Conservation (phyloP, 2,329 filamentous ascomycete species). For the Gremmenia infestans region DNA sequence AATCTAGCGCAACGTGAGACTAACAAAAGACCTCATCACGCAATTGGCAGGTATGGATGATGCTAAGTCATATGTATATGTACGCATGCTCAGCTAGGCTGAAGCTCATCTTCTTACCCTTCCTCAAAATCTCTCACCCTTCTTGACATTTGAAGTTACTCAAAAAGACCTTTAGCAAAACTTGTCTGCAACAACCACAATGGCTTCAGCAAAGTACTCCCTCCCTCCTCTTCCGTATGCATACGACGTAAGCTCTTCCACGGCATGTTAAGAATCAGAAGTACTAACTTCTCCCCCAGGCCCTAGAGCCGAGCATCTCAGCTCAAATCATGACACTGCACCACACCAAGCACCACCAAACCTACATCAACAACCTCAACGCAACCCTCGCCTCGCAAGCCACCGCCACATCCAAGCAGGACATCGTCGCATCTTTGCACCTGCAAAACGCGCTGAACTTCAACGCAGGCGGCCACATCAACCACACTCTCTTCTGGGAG, state of each 20-base stretch:
- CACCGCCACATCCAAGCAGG: constrained; percentile 48
- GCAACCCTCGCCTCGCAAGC: constrained; percentile 56
- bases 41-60: no score
- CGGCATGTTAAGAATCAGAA: constrained; percentile 26
- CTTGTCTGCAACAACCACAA: not conserved
- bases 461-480: constrained; percentile 89
- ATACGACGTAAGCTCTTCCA: constrained; percentile 57
- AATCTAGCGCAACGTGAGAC: not conserved
- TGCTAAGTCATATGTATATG: no score
- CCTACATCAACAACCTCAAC: constrained; percentile 75
- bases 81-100: no score
- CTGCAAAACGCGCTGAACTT: constrained; percentile 74
- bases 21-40: no score
- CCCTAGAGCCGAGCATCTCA: constrained; percentile 69
- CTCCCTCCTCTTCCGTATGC: constrained; percentile 64
- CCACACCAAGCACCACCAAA: constrained; percentile 73
- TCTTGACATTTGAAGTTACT: not conserved
- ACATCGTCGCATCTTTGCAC: constrained; percentile 59
- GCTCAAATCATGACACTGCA: constrained; percentile 78
- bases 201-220: constrained; percentile 38
- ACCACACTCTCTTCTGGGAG: constrained; percentile 91
- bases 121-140: no score
- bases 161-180: not conserved
- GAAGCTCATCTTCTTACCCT: no score
- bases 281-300: constrained; percentile 38